Evolutionary conservation across 2,329 filamentous ascomycete genomes (phyloP), one percentile per base, ranked within the genome.

Genomic region (Sporothrix inflata): DNA sequence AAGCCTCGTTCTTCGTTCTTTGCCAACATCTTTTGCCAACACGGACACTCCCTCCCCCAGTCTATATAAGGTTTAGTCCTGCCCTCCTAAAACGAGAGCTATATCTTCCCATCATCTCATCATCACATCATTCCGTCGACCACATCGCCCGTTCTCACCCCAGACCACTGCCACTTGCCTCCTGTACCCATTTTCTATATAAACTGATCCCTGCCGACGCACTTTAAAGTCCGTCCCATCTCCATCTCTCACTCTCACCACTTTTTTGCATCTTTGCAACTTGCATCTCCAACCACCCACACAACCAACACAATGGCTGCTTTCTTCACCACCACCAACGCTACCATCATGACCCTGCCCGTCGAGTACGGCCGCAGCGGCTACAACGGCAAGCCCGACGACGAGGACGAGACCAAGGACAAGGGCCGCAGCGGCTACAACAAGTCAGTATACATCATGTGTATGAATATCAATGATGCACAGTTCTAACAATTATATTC

Each of bases 371-470:
- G 83, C 76, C 82, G 83, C 75, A 80, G 79, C 68, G 82, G 82
- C 71, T 83, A 84, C 78, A 83, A 83, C 76, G 78, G 78, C 76
- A 78, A 81, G 77, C 79, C 79, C 68, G 79, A 80, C 72, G 79
- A 79, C 69, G 76, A 80, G 34, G 75, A 79, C 47, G 75, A 79
- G 73, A 73, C 72, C 72, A 77, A 78, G 75, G 79, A 81, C 79
- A 80, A 82, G 73, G 84, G 84, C 78, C 83, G 84, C 74, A 82
- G 81, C 69, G 84, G 84, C 74, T 85, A 85, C 81, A 85, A 85
- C 82, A 83, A 78, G 78, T 79, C 30, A 75, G 77, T 75, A 1
- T 16, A 34, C 11, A 34, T 24, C 42, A 34, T 0, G 2, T 38
- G 21, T 7, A 27, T 47, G 21, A 8, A 65, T 16, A 27, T 19